phyloP scores from a whole-genome alignment of 2,329 filamentous ascomycete genomes.

The Arthrobotrys entomopaga region DNA sequence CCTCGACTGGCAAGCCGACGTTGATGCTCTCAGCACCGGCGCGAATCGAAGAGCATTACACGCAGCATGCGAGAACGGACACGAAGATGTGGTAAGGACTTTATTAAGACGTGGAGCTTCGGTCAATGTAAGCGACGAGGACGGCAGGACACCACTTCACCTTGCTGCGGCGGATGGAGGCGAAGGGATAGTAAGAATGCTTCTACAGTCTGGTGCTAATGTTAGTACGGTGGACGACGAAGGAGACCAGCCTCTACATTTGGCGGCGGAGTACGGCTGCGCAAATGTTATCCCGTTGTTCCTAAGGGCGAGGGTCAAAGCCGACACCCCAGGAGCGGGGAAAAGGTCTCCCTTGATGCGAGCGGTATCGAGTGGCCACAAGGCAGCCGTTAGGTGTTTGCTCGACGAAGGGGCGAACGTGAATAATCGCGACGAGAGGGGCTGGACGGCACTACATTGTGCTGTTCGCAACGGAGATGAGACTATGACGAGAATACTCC shows the following conservation, averaged over 20 bases:
- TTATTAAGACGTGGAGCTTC: constrained; percentile 59
- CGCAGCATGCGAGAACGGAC: constrained; percentile 60
- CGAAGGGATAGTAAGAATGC: constrained; percentile 57
- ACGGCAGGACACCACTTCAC: constrained; percentile 60
- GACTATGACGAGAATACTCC: constrained; percentile 46
- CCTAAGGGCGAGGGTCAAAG: constrained; percentile 56
- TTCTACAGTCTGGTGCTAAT: constrained; percentile 57
- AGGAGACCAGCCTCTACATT: constrained; percentile 59
- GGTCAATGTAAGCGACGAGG: constrained; percentile 58
- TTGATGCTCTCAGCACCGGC: constrained; percentile 37
- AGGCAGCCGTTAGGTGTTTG: constrained; percentile 34
- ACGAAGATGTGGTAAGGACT: constrained; percentile 58
- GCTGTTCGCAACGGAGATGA: constrained; percentile 50
- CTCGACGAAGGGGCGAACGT: constrained; percentile 51
- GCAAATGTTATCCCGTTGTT: constrained; percentile 58
- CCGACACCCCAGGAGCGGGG: constrained; percentile 32
- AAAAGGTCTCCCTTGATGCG: constrained; percentile 45
- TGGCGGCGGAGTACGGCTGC: constrained; percentile 59
- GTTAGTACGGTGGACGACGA: constrained; percentile 57
- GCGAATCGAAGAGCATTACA: constrained; percentile 59
- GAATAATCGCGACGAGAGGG: constrained; percentile 32
- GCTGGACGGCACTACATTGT: constrained; percentile 48
- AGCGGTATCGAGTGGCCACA: constrained; percentile 51
- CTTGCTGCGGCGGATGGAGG: constrained; percentile 59
- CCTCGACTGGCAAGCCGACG: constrained; percentile 50